Evolutionary conservation across 2,329 filamentous ascomycete genomes (phyloP), one percentile per base, ranked within the genome.

Genomic region (Phialocephala sp.): DNA sequence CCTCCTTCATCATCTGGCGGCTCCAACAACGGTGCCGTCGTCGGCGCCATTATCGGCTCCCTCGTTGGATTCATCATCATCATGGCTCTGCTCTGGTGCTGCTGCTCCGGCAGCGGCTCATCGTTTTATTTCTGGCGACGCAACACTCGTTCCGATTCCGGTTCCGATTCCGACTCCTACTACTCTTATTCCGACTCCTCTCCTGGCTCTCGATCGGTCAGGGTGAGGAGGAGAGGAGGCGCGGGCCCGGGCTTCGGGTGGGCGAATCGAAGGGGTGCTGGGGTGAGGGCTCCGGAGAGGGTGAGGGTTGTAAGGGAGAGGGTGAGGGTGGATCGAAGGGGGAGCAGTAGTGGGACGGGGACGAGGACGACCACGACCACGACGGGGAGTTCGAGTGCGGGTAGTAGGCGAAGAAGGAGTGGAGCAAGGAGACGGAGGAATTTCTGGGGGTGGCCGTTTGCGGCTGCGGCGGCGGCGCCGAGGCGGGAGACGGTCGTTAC

Each of bases 31-130:
- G 60, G 61, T 6, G 56, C 52, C 32, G 32, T 67, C n/a, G 35
- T 64, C 14, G 67, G 61, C 8, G 68, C 69, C 2, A 70, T 73
- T 55, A 71, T 76, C 1, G 72, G 72, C 43, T 63, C 70, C 47
- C 64, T 76, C n/a, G 59, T 79, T 45, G 76, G 73, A 39, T 63
- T 72, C 37, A 66, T 80, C 15, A 56, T 76, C 4, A 71, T 77
- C 0, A 73, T 80, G 35, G 24, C 39, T 2, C 15, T 64, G 1
- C 27, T 63, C 8, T 66, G 60, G 60, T 59, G 22, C 24, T 66
- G 64, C 20, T 66, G 37, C 41, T 36, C 37, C 4, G 52, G 27
- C 4, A 11, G 15, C 20, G 27, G 18, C 22, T 11, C 45, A 1
- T 20, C 11, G 3, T 50, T 50, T 24, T 6, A 6, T 1, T 50